Evolutionary conservation across 2,329 filamentous ascomycete genomes (phyloP).

Genomic region (Diaporthe sp.): DNA sequence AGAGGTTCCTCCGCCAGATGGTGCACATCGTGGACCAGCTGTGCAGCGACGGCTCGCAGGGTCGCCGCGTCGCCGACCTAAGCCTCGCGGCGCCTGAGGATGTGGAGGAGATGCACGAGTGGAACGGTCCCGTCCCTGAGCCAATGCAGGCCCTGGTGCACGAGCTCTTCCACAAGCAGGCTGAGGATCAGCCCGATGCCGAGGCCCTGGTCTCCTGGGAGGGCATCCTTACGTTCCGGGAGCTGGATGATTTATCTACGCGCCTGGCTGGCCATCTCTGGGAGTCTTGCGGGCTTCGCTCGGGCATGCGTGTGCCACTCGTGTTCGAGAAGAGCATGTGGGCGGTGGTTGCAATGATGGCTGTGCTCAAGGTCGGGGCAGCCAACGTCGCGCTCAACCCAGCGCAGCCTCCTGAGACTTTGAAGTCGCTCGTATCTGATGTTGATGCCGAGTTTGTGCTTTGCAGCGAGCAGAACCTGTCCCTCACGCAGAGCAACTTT

Average conservation of each 20-base stretch:
- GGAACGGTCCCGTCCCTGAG: not conserved
- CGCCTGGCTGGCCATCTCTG: conserved; percentile 8
- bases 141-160: not conserved
- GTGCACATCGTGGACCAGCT: conserved; percentile 22
- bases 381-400: conserved; percentile 20
- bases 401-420: not conserved
- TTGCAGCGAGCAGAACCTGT: not conserved
- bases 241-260: not conserved
- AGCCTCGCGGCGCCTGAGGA: conserved; percentile 2
- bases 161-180: not conserved
- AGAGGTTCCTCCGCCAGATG: conserved; percentile 36
- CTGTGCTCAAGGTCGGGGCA: conserved; percentile 11
- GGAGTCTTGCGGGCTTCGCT: conserved; percentile 1
- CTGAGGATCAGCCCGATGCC: not conserved
- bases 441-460: conserved; percentile 8
- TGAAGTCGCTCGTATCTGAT: not conserved
- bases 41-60: not conserved
- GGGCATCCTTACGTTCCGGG: not conserved
- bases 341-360: conserved; percentile 39
- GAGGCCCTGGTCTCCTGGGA: conserved; percentile 16
- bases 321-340: conserved; percentile 41
- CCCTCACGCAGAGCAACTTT: not conserved
- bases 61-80: conserved; percentile 24
- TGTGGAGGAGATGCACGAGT: conserved; percentile 1
- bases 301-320: conserved; percentile 24